Base-by-base conservation (phyloP, 192 early-diverging fungal species). In the Coemansia javaensis region DNA sequence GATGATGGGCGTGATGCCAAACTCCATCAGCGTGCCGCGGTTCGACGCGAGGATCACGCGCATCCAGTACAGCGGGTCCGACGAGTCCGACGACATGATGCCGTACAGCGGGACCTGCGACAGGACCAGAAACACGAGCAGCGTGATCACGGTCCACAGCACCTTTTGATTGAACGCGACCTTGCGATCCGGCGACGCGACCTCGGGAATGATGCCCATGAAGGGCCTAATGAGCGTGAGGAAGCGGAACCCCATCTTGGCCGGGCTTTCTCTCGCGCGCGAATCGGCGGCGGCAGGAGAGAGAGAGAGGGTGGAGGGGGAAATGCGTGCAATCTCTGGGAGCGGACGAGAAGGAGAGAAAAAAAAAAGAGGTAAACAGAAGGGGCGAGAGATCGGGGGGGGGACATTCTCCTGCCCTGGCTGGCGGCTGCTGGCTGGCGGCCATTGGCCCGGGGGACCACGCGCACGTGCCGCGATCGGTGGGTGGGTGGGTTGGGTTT, bases 51-150 rank as follows among this genome's bases (percentile, higher is more conserved):
- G 82, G 60, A 99, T 99, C 27, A 94, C 93, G 83, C 97, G 91
- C 85, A 99, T 87, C 97, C 97, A 99, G 81, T 97, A 99, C 53
- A 99, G 80, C 18, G 97, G 97, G 77, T 99, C 97, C 15, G 72
- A 75, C 12, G 95, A 95, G 59, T 98, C 95, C n/a, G 89, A 90
- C 33, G 95, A 96, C 97, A 99, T 97, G 76, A 99, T 99, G 50
- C 97, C 97, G 78, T 97, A 99, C 48, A 99, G 82, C 13, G 97
- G 97, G 36, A 99, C 92, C 78, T 99, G 97, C 10, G 97, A 99
- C 78, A 92, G 93, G 32, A 98, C 94, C 68, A 99, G 83, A 85
- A 97, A 99, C 60, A 99, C 92, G 75, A 98, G 94, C 32, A 99
- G 83, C 16, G 95, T 98, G 76, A 98, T 93, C 25, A 89, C 94